Evolutionary conservation across 2,329 filamentous ascomycete species (phyloP), one percentile per base, ranked within the genome.

Genomic region (Pseudomassariella vexata): DNA sequence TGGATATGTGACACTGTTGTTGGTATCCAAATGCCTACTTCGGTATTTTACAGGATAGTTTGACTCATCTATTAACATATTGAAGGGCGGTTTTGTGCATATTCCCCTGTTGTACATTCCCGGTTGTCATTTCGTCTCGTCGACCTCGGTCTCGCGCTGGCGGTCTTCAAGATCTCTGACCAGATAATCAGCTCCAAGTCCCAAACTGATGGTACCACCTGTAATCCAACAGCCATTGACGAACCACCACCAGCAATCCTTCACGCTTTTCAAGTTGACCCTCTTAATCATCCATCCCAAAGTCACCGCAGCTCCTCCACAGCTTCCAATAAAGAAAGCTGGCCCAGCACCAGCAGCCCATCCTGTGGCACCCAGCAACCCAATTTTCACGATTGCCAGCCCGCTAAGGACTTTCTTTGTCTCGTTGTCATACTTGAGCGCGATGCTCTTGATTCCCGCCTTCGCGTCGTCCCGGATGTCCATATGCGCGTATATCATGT

Each of bases 401-500:
- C 80, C 82, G 2, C 74, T 73, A 36, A 94, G 60, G 7, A 94
- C 78, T 32, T 76, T 63, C 58, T 92, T 94, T 2, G 85, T 89
- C 39, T 88, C 72, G 5, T 73, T 68, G 40, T 85, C 81, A 46
- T 94, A 85, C 53, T 82, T 82, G 23, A 94, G 65, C 2, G 84
- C 87, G 46, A 94, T 92, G 49, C 81, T 86, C 65, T 90, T 94
- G 61, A 94, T 92, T 7, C 87, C 88, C 0, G 82, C 86, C 56
- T 87, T 88, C 39, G 70, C 78, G 51, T 94, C 87, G 47, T 94
- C 86, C 49, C 81, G 81, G 55, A 90, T 82, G 49, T 94, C 87
- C 79, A 92, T 90, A 54, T 94, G 87, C 10, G 87, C 87, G 56
- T 94, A 94, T 19, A 94, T 87, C 77, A 92, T 94, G 55, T 94